Evolutionary conservation across 2,329 filamentous ascomycete species (phyloP), one percentile per base, ranked within the genome.

Genomic region (Apiospora hydei): DNA sequence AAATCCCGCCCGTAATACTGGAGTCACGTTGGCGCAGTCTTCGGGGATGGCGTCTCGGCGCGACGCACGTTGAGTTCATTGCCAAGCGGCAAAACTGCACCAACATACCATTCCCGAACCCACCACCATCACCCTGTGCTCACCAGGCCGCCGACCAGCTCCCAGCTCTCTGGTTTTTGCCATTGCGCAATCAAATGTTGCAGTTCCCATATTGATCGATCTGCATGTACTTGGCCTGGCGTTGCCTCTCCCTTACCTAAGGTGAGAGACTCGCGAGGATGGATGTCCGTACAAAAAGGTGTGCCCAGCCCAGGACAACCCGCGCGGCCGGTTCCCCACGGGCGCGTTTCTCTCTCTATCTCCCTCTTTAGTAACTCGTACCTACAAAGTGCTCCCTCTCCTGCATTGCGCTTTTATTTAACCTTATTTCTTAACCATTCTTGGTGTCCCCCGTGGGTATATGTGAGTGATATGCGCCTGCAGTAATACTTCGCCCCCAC

Each of bases 201-300:
- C 10, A 2, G n/a, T n/a, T n/a, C 13, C 14, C 34, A 14, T 41
- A n/a, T 64, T 18, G 57, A 41, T 24, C 57, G 57, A 41, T 41
- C 34, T 13, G 30, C 30, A 64, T 64, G 16, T 61, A n/a, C 30
- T 64, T 64, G 18, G 10, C 14, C 49, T 64, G 18, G 34, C 18
- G n/a, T 64, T 64, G 34, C 57, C 34, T 64, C 57, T 61, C 38
- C n/a, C 57, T 64, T 41, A 41, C 57, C 57, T 64, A 64, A 64
- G 57, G 57, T 64, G 57, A 64, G 11, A 34, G 34, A 8, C 4
- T 14, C 8, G 18, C 18, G 34, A 64, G 18, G 57, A 64, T 41
- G 57, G 18, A 34, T 41, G 53, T 41, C 57, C 57, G n/a, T 64
- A 64, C 57, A 64, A 64, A 64, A 64, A 64, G 57, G 53, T 34